Evolutionary conservation across 768 basidiomycete genomes (phyloP), one percentile per base, ranked within the genome.

Genomic region (Pleurotus cornucopiae): DNA sequence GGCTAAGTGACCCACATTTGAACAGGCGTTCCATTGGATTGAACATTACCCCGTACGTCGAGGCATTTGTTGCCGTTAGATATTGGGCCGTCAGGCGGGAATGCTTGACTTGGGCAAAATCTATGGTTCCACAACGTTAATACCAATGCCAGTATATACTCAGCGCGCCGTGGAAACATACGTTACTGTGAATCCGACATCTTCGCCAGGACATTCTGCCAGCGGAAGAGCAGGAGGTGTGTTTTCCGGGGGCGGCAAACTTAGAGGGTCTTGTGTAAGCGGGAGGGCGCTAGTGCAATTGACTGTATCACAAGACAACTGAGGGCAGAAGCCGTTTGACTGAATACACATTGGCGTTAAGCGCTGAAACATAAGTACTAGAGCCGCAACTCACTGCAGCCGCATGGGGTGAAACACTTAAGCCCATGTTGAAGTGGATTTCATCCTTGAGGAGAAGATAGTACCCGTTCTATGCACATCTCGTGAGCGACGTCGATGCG

Each of bases 371-470:
- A 20, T 46, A n/a, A 40, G 13, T 40, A 20, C n/a, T 25, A 45
- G 7, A 20, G 9, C 3, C 30, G 21, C 39, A 23, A 51, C 60
- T 58, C 21, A 62, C 62, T 12, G 58, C 47, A 9, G 65, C 49
- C 11, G 52, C 56, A 26, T 57, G 55, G 1, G 70, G 70, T 0
- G 56, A 53, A 26, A 74, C 69, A 20, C 62, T 66, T 12, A 73
- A 61, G 5, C 67, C 73, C 7, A 65, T 67, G 25, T 72, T 74
- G 58, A 71, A 66, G n/a, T 66, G 58, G 14, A 64, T 57, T 2
- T 62, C 48, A 52, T 71, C 68, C 30, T 60, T 64, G 16, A 71
- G 68, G 23, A 72, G 62, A 44, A 69, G 70, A 56, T 71, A 73
- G 49, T 64, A 64, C 21, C 60, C 46, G 4, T 58, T 49, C 66